These are phyloP conservation scores for Scenedesmus sp. DNA, from an alignment of 163 green algal genomes.

Conservation along the genomic window DNA sequence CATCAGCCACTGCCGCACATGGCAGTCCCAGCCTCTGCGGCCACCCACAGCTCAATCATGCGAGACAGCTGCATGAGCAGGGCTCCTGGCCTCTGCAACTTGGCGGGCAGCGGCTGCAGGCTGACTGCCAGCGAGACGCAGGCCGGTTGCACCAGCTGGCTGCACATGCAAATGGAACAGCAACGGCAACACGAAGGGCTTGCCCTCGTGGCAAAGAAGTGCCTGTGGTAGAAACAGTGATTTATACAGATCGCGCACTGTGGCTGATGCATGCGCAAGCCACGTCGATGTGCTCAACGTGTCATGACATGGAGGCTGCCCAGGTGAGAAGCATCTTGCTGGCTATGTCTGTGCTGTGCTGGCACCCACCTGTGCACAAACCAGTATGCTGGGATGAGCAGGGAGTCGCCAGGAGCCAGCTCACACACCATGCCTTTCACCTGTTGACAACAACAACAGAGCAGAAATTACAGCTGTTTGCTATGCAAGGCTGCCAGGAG, in stretches of 20 bases:
- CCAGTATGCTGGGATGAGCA: conserved; percentile 61
- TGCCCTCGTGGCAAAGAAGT: no score
- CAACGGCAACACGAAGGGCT: not conserved
- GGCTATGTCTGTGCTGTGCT: not conserved
- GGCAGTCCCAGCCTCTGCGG: conserved; percentile 26
- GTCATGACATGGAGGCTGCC: no score
- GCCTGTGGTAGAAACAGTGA: not conserved
- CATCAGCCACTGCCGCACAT: conserved; percentile 41
- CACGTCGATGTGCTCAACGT: no score
- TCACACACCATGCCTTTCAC: conserved; percentile 44
- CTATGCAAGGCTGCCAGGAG: not conserved
- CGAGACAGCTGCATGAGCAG: conserved; percentile 55
- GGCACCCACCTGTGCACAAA: conserved; percentile 52
- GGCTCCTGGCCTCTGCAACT: not conserved
- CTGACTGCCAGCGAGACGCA: not conserved
- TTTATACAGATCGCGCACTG: no score
- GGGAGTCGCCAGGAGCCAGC: conserved; percentile 56
- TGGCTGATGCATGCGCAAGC: no score
- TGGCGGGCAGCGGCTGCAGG: conserved; percentile 5
- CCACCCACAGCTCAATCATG: conserved; percentile 58
- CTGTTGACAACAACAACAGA: conserved; percentile 11
- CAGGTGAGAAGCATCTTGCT: no score
- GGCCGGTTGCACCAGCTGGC: conserved; percentile 33
- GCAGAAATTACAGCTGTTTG: not conserved
- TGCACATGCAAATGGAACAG: not conserved